phyloP scores from a whole-genome alignment of 306 rosid species.

The Acacia acuminata region DNA sequence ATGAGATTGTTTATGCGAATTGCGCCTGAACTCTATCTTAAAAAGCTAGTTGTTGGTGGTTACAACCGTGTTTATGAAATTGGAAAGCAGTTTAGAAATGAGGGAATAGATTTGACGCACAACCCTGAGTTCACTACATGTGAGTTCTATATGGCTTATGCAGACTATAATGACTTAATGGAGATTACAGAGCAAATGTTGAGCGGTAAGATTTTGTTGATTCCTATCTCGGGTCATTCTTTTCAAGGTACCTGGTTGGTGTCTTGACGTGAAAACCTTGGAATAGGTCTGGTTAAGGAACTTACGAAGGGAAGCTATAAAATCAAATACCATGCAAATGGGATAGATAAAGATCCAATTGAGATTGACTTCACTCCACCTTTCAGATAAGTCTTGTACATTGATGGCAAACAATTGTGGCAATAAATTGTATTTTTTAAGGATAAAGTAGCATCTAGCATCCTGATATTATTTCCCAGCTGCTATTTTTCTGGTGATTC shows the following conservation, averaged over 20 bases:
- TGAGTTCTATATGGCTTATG: conserved; percentile 93
- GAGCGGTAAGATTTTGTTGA: conserved; percentile 62
- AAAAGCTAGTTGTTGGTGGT: conserved; percentile 93
- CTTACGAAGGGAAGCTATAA: conserved; percentile 84
- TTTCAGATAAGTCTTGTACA: conserved; percentile 52
- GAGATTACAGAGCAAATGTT: conserved; percentile 79
- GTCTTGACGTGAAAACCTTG: conserved; percentile 26
- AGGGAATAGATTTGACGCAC: conserved; percentile 97
- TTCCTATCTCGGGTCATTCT: neutral
- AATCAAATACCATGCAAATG: conserved; percentile 73
- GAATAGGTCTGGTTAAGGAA: conserved; percentile 79
- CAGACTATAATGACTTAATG: conserved; percentile 87
- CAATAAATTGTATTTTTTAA: conserved; percentile 12
- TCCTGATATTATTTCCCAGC: no score
- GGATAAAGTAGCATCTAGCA: no score
- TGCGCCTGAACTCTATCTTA: conserved; percentile 95
- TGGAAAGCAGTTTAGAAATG: conserved; percentile 95
- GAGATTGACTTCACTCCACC: conserved; percentile 79
- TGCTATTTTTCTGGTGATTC: no score
- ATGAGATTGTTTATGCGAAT: conserved; percentile 84
- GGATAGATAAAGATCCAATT: conserved; percentile 73
- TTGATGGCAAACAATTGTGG: neutral
- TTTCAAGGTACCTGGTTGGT: conserved; percentile 14
- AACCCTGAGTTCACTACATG: conserved; percentile 97
- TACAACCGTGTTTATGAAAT: conserved; percentile 97